Conservation (phyloP, 768 basidiomycete genomes). For the Hygrocybe coccinea region DNA sequence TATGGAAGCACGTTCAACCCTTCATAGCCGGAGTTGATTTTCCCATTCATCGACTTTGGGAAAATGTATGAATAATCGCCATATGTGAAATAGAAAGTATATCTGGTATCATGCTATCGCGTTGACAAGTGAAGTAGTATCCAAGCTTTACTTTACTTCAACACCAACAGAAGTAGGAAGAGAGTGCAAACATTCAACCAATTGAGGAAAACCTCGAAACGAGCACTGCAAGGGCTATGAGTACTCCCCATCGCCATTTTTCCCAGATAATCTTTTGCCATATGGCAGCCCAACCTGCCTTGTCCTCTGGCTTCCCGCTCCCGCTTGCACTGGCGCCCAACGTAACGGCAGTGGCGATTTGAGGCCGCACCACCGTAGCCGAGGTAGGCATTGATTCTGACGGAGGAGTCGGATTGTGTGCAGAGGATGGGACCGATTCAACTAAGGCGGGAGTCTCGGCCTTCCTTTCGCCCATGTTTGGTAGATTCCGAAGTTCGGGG, state of each 20-base stretch:
- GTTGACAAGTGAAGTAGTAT: not conserved
- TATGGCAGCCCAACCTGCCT: constrained; percentile 50
- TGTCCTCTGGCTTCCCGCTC: constrained; percentile 22
- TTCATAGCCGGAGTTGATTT: constrained; percentile 36
- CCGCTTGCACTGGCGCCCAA: not conserved
- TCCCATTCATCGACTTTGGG: constrained; percentile 49
- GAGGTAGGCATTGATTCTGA: not conserved
- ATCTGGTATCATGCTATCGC: not conserved
- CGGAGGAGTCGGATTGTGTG: constrained; percentile 11
- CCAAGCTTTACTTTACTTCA: not conserved
- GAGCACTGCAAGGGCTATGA: constrained; percentile 73
- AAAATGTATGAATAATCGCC: not conserved
- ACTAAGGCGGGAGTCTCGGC: constrained; percentile 20
- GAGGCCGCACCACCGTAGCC: constrained; percentile 8
- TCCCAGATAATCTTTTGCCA: constrained; percentile 71
- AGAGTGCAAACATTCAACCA: constrained; percentile 6
- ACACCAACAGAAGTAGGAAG: not conserved
- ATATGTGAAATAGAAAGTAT: not conserved
- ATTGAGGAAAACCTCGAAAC: constrained; percentile 70
- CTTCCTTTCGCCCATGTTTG: constrained; percentile 86
- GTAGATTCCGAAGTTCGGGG: constrained; percentile 62
- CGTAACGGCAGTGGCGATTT: not conserved
- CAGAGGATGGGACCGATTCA: constrained; percentile 10
- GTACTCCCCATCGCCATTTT: constrained; percentile 79
- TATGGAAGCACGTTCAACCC: constrained; percentile 51